phyloP scores from a whole-genome alignment of 768 basidiomycete species.

The Cyclocybe cylindracea region DNA sequence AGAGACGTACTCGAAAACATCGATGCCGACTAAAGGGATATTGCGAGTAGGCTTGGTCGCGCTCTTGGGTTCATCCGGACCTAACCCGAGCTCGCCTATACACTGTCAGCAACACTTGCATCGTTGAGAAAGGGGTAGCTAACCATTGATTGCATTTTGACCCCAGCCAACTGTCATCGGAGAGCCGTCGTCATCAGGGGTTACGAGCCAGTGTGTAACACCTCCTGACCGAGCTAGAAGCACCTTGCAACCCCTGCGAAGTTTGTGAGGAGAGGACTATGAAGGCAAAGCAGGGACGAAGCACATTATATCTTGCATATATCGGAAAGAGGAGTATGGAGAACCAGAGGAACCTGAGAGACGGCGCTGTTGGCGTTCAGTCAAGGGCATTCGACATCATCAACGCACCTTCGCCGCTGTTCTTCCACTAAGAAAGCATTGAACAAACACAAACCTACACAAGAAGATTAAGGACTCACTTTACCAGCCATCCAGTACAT shows the following conservation, averaged over 20 bases:
- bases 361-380: not conserved
- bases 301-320: constrained; percentile 84
- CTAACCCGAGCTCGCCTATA: constrained; percentile 78
- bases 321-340: constrained; percentile 85
- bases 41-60: constrained; percentile 81
- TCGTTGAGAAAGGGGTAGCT: constrained; percentile 6
- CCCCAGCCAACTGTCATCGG: constrained; percentile 87
- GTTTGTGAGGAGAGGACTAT: constrained; percentile 3
- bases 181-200: constrained; percentile 71
- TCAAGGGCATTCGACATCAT: not conserved
- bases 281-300: not conserved
- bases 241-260: constrained; percentile 75
- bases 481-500: constrained; percentile 90
- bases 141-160: constrained; percentile 85
- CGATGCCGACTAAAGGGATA: constrained; percentile 69
- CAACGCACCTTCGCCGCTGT: constrained; percentile 81
- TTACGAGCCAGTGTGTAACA: constrained; percentile 83
- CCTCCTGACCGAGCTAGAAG: constrained; percentile 73
- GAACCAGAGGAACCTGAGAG: constrained; percentile 79
- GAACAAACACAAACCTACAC: not conserved
- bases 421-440: constrained; percentile 72
- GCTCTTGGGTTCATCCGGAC: constrained; percentile 80
- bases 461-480: constrained; percentile 31
- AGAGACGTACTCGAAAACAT: constrained; percentile 67
- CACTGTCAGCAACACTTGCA: not conserved